Evolutionary conservation across 768 basidiomycete species (phyloP).

Genomic region (Russula sp.): DNA sequence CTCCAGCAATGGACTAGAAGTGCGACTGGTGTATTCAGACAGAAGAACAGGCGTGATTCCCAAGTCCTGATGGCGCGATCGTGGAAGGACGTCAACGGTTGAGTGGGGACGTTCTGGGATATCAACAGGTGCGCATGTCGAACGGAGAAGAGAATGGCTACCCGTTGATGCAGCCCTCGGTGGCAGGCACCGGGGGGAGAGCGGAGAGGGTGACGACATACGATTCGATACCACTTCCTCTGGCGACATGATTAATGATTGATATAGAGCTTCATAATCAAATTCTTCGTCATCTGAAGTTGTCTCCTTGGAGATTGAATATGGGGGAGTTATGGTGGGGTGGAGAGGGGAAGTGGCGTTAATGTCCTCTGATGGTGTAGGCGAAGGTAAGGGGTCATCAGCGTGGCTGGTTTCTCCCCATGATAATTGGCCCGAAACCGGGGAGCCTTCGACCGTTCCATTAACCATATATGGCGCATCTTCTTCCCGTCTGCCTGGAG

Average conservation of each 20-base stretch:
- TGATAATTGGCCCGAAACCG: not conserved
- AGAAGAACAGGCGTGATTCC: not conserved
- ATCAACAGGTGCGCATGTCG: conserved; percentile 3
- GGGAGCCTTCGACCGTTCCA: not conserved
- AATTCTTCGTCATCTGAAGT: not conserved
- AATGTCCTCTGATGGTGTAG: not conserved
- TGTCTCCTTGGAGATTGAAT: not conserved
- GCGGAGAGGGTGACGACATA: conserved; percentile 17
- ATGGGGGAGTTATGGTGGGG: not conserved
- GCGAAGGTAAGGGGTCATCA: not conserved
- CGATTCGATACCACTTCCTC: conserved; percentile 18
- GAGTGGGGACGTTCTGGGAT: conserved; percentile 11
- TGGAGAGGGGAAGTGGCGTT: not conserved
- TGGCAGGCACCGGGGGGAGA: not conserved
- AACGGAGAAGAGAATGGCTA: not conserved
- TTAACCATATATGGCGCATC: not conserved
- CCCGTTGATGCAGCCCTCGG: not conserved
- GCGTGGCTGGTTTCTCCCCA: not conserved
- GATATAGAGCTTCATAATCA: conserved; percentile 20
- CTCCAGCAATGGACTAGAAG: conserved; percentile 15
- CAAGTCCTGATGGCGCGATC: not conserved
- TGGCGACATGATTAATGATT: conserved; percentile 15
- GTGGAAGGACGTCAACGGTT: conserved; percentile 7
- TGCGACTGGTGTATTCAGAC: conserved; percentile 7
- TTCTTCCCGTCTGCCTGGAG: not conserved